Evolutionary conservation across 768 basidiomycete genomes (phyloP).

Genomic region (Hericium alpestre): DNA sequence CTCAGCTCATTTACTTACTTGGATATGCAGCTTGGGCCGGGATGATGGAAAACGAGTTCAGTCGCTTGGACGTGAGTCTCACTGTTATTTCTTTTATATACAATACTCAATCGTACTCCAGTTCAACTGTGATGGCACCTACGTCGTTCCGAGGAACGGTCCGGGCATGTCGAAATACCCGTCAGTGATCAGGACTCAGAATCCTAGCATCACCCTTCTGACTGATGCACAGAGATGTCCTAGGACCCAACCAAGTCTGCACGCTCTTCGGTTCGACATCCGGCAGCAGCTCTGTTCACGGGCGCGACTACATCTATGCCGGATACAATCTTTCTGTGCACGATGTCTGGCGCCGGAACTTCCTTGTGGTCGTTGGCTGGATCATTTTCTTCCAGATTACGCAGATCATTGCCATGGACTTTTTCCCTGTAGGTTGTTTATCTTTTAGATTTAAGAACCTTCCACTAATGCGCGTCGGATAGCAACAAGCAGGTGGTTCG

Average conservation of each 20-base stretch:
- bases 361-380: constrained; percentile 63
- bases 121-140: constrained; percentile 56
- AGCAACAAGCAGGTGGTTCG: constrained; percentile 9
- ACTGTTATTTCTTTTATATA: constrained; percentile 2
- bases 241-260: constrained; percentile 68
- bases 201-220: constrained; percentile 17
- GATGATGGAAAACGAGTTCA: constrained; percentile 81
- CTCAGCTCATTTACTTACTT: neutral
- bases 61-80: constrained; percentile 43
- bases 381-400: constrained; percentile 60
- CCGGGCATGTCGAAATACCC: constrained; percentile 49
- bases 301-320: constrained; percentile 49
- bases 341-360: constrained; percentile 59
- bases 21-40: constrained; percentile 50
- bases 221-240: constrained; percentile 22
- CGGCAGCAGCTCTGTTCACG: constrained; percentile 46
- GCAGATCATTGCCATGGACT: constrained; percentile 59
- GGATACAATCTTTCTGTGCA: constrained; percentile 37
- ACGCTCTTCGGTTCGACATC: constrained; percentile 56
- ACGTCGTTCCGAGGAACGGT: constrained; percentile 56
- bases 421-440: constrained; percentile 39
- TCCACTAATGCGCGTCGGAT: neutral
- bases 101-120: constrained; percentile 16
- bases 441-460: neutral
- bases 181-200: constrained; percentile 24